These are phyloP conservation scores for Monilinia aucupariae DNA, from an alignment of 2,329 filamentous ascomycete species.

Conservation along the genomic window DNA sequence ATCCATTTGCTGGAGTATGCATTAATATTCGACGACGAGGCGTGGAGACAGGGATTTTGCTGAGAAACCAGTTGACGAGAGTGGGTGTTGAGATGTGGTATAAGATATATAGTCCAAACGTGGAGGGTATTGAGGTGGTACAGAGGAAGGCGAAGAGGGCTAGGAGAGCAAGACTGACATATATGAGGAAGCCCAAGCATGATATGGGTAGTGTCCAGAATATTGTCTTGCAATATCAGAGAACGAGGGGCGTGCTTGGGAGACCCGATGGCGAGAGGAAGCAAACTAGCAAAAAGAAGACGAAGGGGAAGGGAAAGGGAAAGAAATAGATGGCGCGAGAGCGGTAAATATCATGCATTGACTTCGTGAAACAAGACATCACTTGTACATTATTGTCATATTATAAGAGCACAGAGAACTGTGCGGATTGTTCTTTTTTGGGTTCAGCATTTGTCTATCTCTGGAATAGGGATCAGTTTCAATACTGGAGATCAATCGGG, in stretches of 20 bases:
- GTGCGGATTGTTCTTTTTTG: background rate
- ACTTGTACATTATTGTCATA: conserved; percentile 17
- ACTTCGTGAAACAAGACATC: conserved; percentile 4
- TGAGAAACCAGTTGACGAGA: conserved; percentile 80
- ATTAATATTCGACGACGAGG: conserved; percentile 83
- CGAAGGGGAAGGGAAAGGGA: conserved; percentile 27
- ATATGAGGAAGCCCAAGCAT: conserved; percentile 82
- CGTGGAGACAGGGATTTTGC: conserved; percentile 79
- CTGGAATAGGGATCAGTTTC: background rate
- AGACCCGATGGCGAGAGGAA: conserved; percentile 17
- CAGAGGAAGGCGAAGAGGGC: conserved; percentile 80
- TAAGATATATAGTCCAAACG: conserved; percentile 87
- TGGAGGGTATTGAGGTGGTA: conserved; percentile 88
- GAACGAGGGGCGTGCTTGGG: conserved; percentile 44
- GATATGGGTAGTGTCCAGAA: conserved; percentile 82
- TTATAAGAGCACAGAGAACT: conserved; percentile 1
- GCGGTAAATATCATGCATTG: background rate
- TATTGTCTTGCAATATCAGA: conserved; percentile 63
- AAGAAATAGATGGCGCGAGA: background rate
- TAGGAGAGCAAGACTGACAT: conserved; percentile 80
- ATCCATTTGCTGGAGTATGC: conserved; percentile 85
- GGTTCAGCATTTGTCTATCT: background rate
- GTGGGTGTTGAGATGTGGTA: conserved; percentile 96
- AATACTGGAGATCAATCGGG: background rate
- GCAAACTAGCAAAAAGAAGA: conserved; percentile 29